Evolutionary conservation across 2,329 filamentous ascomycete genomes (phyloP).

Genomic region (Aspergillus luchuensis): DNA sequence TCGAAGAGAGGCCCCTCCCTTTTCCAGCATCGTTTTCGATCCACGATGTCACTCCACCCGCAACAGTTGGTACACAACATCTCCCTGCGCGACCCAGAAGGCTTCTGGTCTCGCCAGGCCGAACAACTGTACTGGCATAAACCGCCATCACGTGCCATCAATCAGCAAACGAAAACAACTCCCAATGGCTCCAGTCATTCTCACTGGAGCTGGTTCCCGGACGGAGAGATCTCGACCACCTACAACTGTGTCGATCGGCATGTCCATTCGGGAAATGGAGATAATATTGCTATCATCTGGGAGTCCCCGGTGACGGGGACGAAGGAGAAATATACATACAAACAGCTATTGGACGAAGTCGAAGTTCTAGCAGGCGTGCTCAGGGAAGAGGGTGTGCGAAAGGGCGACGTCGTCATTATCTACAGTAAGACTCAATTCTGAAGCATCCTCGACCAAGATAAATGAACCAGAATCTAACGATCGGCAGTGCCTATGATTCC

Average conservation of each 20-base stretch:
- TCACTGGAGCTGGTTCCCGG: constrained; percentile 88
- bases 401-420: constrained; percentile 83
- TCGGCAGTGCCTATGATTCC: constrained; percentile 91
- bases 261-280: constrained; percentile 75
- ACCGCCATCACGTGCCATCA: constrained; percentile 65
- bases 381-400: constrained; percentile 76
- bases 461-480: not conserved
- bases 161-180: constrained; percentile 64
- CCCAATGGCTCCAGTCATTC: constrained; percentile 63
- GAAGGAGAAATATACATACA: constrained; percentile 75
- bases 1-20: not conserved
- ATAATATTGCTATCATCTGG: constrained; percentile 75
- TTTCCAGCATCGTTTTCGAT: not conserved
- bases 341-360: constrained; percentile 74
- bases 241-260: constrained; percentile 92
- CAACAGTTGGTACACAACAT: constrained; percentile 54
- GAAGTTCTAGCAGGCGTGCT: constrained; percentile 80
- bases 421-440: constrained; percentile 64
- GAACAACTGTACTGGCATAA: constrained; percentile 79
- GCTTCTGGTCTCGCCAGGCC: constrained; percentile 77
- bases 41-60: constrained; percentile 33
- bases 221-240: constrained; percentile 84
- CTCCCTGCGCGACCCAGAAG: constrained; percentile 69
- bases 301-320: constrained; percentile 79
- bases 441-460: constrained; percentile 10